These are phyloP conservation scores for Aphanoascus verrucosus DNA, from an alignment of 2,329 filamentous ascomycete species.

Conservation along the genomic window DNA sequence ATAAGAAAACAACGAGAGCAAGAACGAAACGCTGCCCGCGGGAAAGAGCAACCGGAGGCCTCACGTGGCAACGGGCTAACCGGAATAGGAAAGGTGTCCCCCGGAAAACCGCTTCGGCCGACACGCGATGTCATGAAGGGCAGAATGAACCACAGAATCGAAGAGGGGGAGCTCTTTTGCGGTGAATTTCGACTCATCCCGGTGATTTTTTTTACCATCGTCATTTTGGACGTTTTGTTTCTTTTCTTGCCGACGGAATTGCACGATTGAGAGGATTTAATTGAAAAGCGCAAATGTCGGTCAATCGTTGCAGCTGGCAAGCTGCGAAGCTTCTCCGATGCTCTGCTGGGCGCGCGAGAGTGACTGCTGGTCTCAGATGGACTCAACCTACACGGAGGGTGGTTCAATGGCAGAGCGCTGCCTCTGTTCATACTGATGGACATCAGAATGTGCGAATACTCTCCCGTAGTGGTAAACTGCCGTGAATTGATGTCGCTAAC, in stretches of 20 bases:
- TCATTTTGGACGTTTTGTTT: neutral
- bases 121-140: neutral
- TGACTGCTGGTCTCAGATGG: conserved; percentile 17
- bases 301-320: conserved; percentile 30
- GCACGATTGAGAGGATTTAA: neutral
- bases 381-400: conserved; percentile 18
- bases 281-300: conserved; percentile 22
- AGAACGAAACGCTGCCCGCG: conserved; percentile 13
- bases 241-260: neutral
- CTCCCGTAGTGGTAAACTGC: too few relatives aligned
- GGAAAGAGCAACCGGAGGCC: conserved; percentile 17
- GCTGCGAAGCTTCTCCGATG: conserved; percentile 26
- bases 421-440: conserved; percentile 30
- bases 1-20: conserved; percentile 22
- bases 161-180: neutral
- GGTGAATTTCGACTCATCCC: neutral
- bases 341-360: conserved; percentile 25
- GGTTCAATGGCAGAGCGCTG: conserved; percentile 30
- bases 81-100: neutral
- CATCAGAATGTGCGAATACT: conserved; percentile 31
- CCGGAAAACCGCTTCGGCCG: conserved; percentile 9
- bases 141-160: neutral
- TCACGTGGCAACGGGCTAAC: conserved; percentile 11
- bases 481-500: conserved; percentile 5
- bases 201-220: neutral